These are phyloP conservation scores for Pluteus cervinus DNA, from an alignment of 768 basidiomycete genomes.

Conservation along the genomic window DNA sequence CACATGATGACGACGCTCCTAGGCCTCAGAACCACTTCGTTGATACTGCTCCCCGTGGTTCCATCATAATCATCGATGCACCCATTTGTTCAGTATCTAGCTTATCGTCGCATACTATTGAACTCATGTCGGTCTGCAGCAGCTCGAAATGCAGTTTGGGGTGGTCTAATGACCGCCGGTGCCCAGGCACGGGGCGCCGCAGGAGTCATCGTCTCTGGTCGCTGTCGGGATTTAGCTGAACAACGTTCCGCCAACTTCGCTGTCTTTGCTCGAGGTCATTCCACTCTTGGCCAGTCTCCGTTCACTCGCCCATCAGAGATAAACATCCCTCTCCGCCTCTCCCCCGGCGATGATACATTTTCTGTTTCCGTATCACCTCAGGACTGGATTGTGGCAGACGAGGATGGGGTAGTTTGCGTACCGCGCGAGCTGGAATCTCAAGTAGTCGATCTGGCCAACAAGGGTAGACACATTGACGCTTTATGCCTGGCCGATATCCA, in stretches of 20 bases:
- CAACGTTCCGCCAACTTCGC: constrained; percentile 66
- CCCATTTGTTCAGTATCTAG: constrained; percentile 53
- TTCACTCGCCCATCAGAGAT: constrained; percentile 78
- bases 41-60: constrained; percentile 61
- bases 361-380: constrained; percentile 59
- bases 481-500: constrained; percentile 70
- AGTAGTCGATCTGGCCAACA: constrained; percentile 53
- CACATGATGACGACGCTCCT: constrained; percentile 53
- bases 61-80: constrained; percentile 68
- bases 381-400: constrained; percentile 83
- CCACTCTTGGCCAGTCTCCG: constrained; percentile 80
- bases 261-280: constrained; percentile 76
- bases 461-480: constrained; percentile 60
- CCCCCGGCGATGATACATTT: constrained; percentile 41
- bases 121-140: too few relatives aligned
- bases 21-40: constrained; percentile 73
- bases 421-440: constrained; percentile 45
- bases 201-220: constrained; percentile 79
- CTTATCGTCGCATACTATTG: too few relatives aligned
- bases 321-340: constrained; percentile 56
- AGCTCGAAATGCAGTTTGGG: constrained; percentile 83
- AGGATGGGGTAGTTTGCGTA: constrained; percentile 85
- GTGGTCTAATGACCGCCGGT: constrained; percentile 86
- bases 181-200: constrained; percentile 63
- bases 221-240: constrained; percentile 81